These are phyloP conservation scores for Besnoitia besnoiti DNA, from an alignment of 169 alveolate species.

Conservation along the genomic window DNA sequence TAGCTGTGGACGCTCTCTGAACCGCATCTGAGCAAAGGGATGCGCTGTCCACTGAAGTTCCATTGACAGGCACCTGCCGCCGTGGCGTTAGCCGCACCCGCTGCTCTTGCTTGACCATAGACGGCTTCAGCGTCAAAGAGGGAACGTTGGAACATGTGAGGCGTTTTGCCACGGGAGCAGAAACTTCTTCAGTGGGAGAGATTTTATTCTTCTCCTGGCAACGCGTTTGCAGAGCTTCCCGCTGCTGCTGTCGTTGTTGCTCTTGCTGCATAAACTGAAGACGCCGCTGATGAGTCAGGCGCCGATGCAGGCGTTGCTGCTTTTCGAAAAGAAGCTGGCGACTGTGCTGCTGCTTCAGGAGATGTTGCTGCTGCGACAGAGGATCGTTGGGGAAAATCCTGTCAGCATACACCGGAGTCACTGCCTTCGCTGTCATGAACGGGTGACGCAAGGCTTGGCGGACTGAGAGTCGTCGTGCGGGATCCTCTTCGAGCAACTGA, in stretches of 20 bases:
- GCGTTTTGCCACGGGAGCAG: too few relatives aligned
- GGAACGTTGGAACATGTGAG: not conserved
- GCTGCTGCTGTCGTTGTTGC: not conserved
- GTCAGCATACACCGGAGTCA: slow-evolving; percentile 40
- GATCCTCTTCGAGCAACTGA: slow-evolving; percentile 71
- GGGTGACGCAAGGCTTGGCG: slow-evolving; percentile 71
- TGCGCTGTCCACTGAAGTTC: not conserved
- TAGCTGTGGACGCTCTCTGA: not conserved
- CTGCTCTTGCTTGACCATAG: slow-evolving; percentile 10
- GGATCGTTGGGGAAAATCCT: slow-evolving; percentile 27
- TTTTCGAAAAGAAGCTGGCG: not conserved
- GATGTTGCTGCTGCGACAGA: not conserved
- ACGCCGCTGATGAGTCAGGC: not conserved
- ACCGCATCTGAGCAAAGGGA: not conserved
- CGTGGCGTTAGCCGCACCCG: not conserved
- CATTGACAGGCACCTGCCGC: not conserved
- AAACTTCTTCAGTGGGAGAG: not conserved
- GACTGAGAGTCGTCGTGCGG: slow-evolving; percentile 58
- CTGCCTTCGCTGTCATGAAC: slow-evolving; percentile 24
- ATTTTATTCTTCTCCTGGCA: not conserved
- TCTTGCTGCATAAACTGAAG: not conserved
- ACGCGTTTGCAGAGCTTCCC: not conserved
- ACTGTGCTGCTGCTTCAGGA: slow-evolving; percentile 14
- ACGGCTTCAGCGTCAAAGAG: not conserved
- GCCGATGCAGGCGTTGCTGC: slow-evolving; percentile 16